Base-by-base conservation (phyloP, 805 yeast species). In the Candida nanaspora region DNA sequence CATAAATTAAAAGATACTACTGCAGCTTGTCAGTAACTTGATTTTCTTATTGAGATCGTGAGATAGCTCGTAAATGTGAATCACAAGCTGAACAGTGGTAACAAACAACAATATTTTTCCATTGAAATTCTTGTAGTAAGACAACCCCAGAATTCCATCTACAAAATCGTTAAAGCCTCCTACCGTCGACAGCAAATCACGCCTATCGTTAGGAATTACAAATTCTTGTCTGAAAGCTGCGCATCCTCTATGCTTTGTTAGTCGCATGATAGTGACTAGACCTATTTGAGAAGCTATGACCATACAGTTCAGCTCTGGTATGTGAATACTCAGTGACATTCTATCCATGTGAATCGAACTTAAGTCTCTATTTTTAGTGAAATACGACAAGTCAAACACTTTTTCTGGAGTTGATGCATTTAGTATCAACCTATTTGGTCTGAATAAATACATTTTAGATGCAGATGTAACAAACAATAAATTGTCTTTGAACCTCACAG, bases 391-490 rank as follows among this genome's bases (percentile, higher is more conserved):
- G 4, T 31, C 22, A n/a, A 31, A 31, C 14, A 31, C 6, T 3
- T 31, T 31, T 11, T 33, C 25, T 11, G 65, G 55, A 1, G 76
- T 68, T 1, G 75, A 65, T 4, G 75, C 66, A 46, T 65, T 69
- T 50, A 80, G 74, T 28, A 70, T 62, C 19, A 78, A 57, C 10
- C 66, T 61, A 38, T 70, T 69, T 1, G 62, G 61, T 21, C 69
- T 58, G 46, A 74, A 70, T 21, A 78, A 51, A 0, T 72, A 79
- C 13, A 72, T 46, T 33, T 62, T 59, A 22, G 59, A 48, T 5
- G 67, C 63, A 0, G 82, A 73, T 0, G 82, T 68, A 1, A 68
- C 64, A 8, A 74, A 39, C 7, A 70, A 47, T 37, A 65, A 66
- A 32, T 57, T 43, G 38, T 62, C 53, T 18, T 51, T 46, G 27